phyloP scores from a whole-genome alignment of 352 stramenopile genomes.

The Pythium rhizo-oryzae region DNA sequence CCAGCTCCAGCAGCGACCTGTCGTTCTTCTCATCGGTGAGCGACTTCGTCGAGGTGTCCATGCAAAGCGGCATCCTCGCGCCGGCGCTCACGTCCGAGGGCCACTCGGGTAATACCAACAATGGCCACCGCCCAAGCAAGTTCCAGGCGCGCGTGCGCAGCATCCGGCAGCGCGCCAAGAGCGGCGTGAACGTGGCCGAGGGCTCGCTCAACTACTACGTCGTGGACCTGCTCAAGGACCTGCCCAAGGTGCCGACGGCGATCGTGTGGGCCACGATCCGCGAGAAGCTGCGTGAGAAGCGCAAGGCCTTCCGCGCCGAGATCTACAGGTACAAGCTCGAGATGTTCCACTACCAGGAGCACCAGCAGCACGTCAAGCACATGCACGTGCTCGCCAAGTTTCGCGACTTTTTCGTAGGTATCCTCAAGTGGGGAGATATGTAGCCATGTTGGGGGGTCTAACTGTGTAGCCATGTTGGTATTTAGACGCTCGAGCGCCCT shows the following conservation, averaged over 20 bases:
- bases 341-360: slow-evolving; percentile 52
- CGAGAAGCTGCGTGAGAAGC: slow-evolving; percentile 59
- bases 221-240: slow-evolving; percentile 66
- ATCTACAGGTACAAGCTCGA: slow-evolving; percentile 70
- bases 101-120: slow-evolving; percentile 3
- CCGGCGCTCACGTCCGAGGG: slow-evolving; percentile 17
- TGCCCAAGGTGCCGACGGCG: slow-evolving; percentile 43
- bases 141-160: slow-evolving; percentile 35
- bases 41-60: slow-evolving; percentile 38
- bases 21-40: slow-evolving; percentile 28
- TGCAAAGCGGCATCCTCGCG: slow-evolving; percentile 36
- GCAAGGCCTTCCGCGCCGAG: slow-evolving; percentile 59
- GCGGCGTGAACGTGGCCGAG: slow-evolving; percentile 30
- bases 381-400: slow-evolving; percentile 70
- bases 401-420: slow-evolving; percentile 66
- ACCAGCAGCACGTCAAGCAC: slow-evolving; percentile 50
- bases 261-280: slow-evolving; percentile 52
- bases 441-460: not conserved
- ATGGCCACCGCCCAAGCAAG: slow-evolving; percentile 20
- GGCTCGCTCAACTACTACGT: slow-evolving; percentile 62
- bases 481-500: slow-evolving; percentile 48
- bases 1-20: slow-evolving; percentile 7
- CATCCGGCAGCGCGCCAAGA: slow-evolving; percentile 35
- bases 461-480: not conserved
- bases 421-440: not conserved